Evolutionary conservation across 345 rosid species (phyloP).

Genomic region (Pistacia atlantica): DNA sequence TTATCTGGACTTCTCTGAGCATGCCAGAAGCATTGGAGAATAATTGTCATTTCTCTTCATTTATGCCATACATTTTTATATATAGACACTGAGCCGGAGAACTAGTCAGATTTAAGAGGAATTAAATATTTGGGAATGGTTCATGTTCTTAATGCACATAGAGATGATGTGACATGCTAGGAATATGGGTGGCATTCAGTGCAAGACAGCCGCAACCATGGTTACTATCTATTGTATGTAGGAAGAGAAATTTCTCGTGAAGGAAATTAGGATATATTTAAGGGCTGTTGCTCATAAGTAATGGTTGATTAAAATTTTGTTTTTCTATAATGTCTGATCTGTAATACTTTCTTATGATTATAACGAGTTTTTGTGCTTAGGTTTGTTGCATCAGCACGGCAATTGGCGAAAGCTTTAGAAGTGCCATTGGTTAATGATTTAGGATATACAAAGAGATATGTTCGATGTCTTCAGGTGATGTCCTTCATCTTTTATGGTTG

Average conservation of each 20-base stretch:
- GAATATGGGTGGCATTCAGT: background rate
- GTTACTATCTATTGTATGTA: background rate
- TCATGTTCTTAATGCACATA: background rate
- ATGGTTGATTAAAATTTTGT: constrained; percentile 1
- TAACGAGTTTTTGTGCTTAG: constrained; percentile 39
- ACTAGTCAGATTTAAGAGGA: background rate
- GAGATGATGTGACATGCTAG: background rate
- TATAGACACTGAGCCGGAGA: background rate
- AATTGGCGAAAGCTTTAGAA: constrained; percentile 94
- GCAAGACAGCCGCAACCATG: background rate
- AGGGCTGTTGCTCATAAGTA: background rate
- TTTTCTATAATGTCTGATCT: background rate
- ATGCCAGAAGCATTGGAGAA: background rate
- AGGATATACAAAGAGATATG: constrained; percentile 98
- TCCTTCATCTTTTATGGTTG: background rate
- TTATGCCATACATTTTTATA: background rate
- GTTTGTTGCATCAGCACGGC: constrained; percentile 97
- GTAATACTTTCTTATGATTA: constrained; percentile 6
- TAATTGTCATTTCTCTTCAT: background rate
- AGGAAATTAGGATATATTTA: background rate
- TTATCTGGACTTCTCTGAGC: background rate
- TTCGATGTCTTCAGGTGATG: constrained; percentile 95
- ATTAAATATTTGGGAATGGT: background rate
- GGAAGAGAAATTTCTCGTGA: background rate
- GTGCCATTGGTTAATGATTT: constrained; percentile 98